Evolutionary conservation across 345 rosid genomes (phyloP).

Genomic region (Microthlaspi erraticum): DNA sequence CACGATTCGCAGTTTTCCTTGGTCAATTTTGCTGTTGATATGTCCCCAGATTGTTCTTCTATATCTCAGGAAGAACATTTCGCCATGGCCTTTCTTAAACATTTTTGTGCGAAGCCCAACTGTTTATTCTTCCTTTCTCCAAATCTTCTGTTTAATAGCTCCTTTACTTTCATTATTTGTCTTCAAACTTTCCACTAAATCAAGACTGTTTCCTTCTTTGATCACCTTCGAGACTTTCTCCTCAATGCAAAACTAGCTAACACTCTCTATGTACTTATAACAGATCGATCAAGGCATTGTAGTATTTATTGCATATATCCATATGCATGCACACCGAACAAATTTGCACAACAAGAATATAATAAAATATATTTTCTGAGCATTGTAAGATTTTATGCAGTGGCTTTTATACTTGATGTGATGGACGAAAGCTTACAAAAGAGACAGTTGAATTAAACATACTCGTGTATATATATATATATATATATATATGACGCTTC

Average conservation of each 20-base stretch:
- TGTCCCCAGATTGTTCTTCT: neutral
- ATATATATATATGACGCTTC: conserved; percentile 24
- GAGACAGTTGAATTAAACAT: conserved; percentile 38
- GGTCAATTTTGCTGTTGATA: neutral
- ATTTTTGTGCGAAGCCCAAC: neutral
- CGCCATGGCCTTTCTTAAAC: neutral
- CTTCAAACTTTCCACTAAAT: neutral
- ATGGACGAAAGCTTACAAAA: conserved; percentile 37
- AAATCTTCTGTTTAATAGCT: neutral
- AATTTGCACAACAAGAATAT: conserved; percentile 28
- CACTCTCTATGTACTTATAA: neutral
- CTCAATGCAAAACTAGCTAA: neutral
- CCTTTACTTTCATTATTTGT: neutral
- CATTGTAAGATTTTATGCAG: conserved; percentile 36
- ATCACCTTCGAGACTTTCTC: neutral
- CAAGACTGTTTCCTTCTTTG: neutral
- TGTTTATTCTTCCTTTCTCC: neutral
- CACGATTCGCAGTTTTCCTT: neutral
- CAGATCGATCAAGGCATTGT: neutral
- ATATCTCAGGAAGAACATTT: neutral
- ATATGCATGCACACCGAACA: conserved; percentile 26
- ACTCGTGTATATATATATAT: conserved; percentile 13
- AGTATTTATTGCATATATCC: neutral
- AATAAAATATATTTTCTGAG: conserved; percentile 24
- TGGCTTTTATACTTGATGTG: conserved; percentile 41